These are phyloP conservation scores for Alternaria sp. DNA, from an alignment of 2,329 filamentous ascomycete species.

Conservation along the genomic window DNA sequence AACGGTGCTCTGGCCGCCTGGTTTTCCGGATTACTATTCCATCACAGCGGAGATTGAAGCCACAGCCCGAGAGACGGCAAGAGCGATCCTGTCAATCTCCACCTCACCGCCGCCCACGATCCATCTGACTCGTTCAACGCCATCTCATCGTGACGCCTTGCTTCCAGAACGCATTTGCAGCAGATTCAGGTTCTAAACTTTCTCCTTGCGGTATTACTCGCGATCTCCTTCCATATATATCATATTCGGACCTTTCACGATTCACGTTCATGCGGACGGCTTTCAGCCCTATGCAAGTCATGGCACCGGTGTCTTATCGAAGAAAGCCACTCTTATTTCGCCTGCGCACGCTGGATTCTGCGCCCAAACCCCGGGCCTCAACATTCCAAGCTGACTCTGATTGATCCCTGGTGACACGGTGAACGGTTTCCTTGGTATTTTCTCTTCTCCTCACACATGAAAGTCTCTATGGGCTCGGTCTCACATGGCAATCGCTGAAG, in stretches of 20 bases:
- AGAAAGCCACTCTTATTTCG: background rate
- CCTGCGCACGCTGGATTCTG: background rate
- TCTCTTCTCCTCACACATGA: background rate
- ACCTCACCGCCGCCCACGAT: background rate
- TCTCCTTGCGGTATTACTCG: background rate
- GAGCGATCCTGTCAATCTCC: background rate
- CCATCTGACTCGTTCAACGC: background rate
- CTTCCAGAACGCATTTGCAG: background rate
- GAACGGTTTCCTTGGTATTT: background rate
- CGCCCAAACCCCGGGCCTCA: background rate
- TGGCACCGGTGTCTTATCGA: background rate
- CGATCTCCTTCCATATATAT: background rate
- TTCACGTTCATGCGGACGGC: background rate
- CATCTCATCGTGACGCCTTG: background rate
- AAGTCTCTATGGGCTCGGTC: background rate
- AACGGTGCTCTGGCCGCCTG: background rate
- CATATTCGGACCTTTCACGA: background rate
- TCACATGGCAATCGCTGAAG: background rate
- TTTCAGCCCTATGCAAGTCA: constrained; percentile 1
- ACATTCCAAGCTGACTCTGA: background rate
- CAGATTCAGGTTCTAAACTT: background rate
- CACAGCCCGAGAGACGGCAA: background rate
- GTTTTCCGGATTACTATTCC: background rate
- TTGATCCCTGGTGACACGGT: background rate
- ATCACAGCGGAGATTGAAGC: background rate